Conservation (phyloP, 169 alveolate genomes). For the Eimeria sp. region DNA sequence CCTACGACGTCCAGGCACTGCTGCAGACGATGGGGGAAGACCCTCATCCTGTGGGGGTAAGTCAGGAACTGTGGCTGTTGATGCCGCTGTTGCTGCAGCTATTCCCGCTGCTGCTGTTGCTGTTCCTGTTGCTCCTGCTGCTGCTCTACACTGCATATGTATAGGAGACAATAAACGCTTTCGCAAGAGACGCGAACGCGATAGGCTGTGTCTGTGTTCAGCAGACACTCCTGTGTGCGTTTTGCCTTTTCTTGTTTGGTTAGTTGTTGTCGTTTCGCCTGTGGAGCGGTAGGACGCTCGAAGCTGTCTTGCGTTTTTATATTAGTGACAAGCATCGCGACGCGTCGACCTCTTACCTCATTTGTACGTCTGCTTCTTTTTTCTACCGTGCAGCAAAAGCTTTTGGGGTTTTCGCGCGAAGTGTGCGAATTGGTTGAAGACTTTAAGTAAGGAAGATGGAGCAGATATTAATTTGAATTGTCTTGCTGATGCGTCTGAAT, state of each 20-base stretch:
- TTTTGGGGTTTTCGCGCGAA: background rate
- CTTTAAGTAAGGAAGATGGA: conserved; percentile 44
- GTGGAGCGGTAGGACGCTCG: too few species aligned
- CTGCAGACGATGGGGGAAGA: conserved; percentile 29
- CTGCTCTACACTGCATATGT: background rate
- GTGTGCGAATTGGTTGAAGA: conserved; percentile 76
- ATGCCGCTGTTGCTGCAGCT: background rate
- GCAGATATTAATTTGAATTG: background rate
- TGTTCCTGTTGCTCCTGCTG: background rate
- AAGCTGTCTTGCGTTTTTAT: background rate
- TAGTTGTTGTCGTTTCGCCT: too few species aligned
- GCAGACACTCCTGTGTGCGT: too few species aligned
- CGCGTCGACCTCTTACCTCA: background rate
- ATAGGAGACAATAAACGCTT: too few species aligned
- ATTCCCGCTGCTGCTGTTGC: background rate
- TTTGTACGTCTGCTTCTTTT: background rate
- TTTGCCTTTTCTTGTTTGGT: too few species aligned
- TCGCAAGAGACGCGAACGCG: too few species aligned
- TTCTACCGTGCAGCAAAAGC: background rate
- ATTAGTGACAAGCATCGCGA: background rate
- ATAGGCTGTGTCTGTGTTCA: too few species aligned
- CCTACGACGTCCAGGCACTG: conserved; percentile 73
- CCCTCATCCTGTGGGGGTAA: conserved; percentile 73
- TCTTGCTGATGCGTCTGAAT: too few species aligned
- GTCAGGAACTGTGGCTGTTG: background rate